Conservation (phyloP, 495 filamentous ascomycete species). For the Xylaria castorea region DNA sequence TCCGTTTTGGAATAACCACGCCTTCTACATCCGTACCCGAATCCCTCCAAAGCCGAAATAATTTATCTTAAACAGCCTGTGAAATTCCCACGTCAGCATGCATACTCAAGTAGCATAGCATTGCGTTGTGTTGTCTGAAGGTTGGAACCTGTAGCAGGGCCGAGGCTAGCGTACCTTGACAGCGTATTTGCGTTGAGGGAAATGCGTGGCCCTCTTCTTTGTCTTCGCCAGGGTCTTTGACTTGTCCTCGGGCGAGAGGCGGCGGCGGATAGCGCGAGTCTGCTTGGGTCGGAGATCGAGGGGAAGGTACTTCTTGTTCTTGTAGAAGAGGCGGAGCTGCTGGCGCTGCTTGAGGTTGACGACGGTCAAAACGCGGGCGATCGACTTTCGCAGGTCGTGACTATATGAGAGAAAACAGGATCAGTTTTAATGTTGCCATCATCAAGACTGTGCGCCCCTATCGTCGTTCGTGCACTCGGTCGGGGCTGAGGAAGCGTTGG, state of each 20-base stretch:
- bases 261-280: slow-evolving; percentile 93
- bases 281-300: slow-evolving; percentile 97
- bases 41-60: slow-evolving; percentile 32
- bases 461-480: slow-evolving; percentile 3
- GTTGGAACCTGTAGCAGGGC: neutral
- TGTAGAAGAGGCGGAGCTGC: slow-evolving; percentile 99
- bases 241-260: slow-evolving; percentile 88
- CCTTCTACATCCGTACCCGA: slow-evolving; percentile 29
- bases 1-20: slow-evolving; percentile 47
- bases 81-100: neutral
- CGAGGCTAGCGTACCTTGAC: slow-evolving; percentile 76
- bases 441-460: neutral
- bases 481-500: slow-evolving; percentile 21
- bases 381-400: slow-evolving; percentile 98
- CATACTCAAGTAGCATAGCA: neutral
- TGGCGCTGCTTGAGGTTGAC: slow-evolving; percentile 99
- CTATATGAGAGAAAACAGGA: slow-evolving; percentile 51
- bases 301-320: slow-evolving; percentile 97
- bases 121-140: neutral
- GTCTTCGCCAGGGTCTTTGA: slow-evolving; percentile 82
- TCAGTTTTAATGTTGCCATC: slow-evolving; percentile 12
- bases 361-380: slow-evolving; percentile 96
- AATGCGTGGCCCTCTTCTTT: slow-evolving; percentile 92
- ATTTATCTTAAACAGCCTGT: slow-evolving; percentile 39
- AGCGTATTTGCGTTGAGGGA: slow-evolving; percentile 97